Conservation (phyloP, 2,329 filamentous ascomycete species). For the Phialocephala sp. region DNA sequence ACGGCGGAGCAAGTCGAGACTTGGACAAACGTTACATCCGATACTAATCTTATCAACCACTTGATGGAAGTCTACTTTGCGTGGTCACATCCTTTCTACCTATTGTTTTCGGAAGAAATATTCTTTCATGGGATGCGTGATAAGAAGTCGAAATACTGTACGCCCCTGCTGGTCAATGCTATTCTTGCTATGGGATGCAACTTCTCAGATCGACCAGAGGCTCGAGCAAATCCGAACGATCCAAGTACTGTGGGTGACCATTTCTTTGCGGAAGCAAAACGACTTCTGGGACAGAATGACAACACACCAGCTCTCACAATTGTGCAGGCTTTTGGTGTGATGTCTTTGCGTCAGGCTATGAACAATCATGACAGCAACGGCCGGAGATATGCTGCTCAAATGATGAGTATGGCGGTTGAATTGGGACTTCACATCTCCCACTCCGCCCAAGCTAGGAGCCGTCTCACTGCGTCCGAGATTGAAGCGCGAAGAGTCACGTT, state of each 20-base stretch:
- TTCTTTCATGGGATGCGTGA: slow-evolving; percentile 26
- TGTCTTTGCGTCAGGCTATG: slow-evolving; percentile 76
- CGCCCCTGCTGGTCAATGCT: slow-evolving; percentile 50
- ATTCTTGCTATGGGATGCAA: slow-evolving; percentile 62
- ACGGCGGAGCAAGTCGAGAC: slow-evolving; percentile 23
- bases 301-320: slow-evolving; percentile 50
- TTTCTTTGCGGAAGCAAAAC: slow-evolving; percentile 73
- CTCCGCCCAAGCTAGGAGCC: slow-evolving; percentile 4
- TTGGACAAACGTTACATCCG: slow-evolving; percentile 67
- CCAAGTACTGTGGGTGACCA: slow-evolving; percentile 74
- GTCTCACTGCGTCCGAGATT: slow-evolving; percentile 48
- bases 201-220: slow-evolving; percentile 69
- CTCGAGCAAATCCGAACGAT: slow-evolving; percentile 63
- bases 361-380: slow-evolving; percentile 73
- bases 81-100: slow-evolving; percentile 77
- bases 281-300: slow-evolving; percentile 58
- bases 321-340: slow-evolving; percentile 75
- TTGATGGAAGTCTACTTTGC: slow-evolving; percentile 64
- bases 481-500: slow-evolving; percentile 56
- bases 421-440: slow-evolving; percentile 28
- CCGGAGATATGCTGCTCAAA: slow-evolving; percentile 74
- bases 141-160: slow-evolving; percentile 7
- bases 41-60: slow-evolving; percentile 59
- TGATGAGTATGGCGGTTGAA: slow-evolving; percentile 70
- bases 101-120: slow-evolving; percentile 62